Conservation (phyloP, 2,329 filamentous ascomycete genomes). For the Thermomyces lanuginosus region DNA sequence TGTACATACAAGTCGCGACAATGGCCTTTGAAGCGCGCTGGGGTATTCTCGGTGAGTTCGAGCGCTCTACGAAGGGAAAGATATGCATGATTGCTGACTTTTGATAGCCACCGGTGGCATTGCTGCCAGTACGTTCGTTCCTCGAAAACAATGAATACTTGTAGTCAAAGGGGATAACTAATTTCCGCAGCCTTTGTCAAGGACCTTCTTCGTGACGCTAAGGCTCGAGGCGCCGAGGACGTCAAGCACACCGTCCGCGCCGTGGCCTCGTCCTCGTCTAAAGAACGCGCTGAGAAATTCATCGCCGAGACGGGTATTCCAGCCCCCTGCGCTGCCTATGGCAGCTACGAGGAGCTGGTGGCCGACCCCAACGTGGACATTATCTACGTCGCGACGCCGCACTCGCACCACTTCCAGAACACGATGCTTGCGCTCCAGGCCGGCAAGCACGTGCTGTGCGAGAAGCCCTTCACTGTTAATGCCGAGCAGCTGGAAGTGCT, state of each 20-base stretch:
- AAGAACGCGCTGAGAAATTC: conserved; percentile 53
- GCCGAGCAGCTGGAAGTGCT: conserved; percentile 59
- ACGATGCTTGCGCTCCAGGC: conserved; percentile 67
- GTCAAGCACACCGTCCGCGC: conserved; percentile 63
- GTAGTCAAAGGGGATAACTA: background rate
- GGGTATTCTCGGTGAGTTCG: conserved; percentile 27
- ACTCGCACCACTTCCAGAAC: conserved; percentile 89
- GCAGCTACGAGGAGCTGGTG: conserved; percentile 67
- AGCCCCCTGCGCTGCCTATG: conserved; percentile 53
- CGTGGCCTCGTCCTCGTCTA: conserved; percentile 62
- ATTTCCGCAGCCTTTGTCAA: conserved; percentile 44
- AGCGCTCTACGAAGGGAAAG: conserved; percentile 1
- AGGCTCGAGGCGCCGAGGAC: conserved; percentile 51
- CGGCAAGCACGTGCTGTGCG: conserved; percentile 76
- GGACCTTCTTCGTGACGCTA: conserved; percentile 62
- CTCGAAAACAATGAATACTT: too few species aligned
- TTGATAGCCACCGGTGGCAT: conserved; percentile 29
- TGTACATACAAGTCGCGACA: too few species aligned
- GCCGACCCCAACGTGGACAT: conserved; percentile 65
- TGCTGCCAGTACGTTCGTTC: conserved; percentile 18
- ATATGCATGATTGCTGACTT: background rate
- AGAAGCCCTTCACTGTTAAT: conserved; percentile 80
- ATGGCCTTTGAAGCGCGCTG: conserved; percentile 21
- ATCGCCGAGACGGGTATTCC: conserved; percentile 55
- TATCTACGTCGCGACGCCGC: conserved; percentile 76